phyloP scores from a whole-genome alignment of 208 protist genomes.

The Herpetomonas samuelpessoai region DNA sequence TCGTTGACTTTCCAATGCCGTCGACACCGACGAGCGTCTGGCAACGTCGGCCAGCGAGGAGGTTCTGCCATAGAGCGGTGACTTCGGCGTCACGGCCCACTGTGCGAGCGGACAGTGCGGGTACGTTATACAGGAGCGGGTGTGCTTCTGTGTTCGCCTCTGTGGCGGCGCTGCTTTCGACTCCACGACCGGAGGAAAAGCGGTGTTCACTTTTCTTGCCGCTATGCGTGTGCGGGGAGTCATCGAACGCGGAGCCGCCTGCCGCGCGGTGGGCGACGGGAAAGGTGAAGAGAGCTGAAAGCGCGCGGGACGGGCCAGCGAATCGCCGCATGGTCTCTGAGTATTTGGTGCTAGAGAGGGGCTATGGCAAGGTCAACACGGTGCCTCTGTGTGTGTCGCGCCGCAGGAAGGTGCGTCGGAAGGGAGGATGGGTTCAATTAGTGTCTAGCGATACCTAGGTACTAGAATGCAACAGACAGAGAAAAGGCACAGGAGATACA shows the following conservation, averaged over 20 bases:
- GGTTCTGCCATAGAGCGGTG: slow-evolving; percentile 75
- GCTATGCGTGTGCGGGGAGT: neutral
- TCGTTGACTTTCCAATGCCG: slow-evolving; percentile 82
- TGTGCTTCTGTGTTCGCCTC: slow-evolving; percentile 22
- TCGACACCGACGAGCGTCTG: slow-evolving; percentile 75
- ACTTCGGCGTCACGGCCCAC: slow-evolving; percentile 69
- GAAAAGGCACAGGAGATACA: no score
- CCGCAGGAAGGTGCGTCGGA: no score
- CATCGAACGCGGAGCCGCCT: neutral
- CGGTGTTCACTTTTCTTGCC: slow-evolving; percentile 4
- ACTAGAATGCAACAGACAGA: no score
- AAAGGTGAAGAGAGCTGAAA: no score
- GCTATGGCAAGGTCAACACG: no score
- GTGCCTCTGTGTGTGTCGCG: no score
- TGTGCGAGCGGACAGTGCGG: slow-evolving; percentile 37
- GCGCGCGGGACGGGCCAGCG: no score
- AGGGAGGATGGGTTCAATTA: no score
- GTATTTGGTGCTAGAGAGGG: no score
- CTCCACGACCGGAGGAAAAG: neutral
- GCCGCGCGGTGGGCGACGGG: no score
- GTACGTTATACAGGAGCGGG: slow-evolving; percentile 74
- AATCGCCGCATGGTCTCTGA: no score
- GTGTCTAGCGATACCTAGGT: no score
- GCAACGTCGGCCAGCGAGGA: slow-evolving; percentile 58
- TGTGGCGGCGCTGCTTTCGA: slow-evolving; percentile 5